phyloP scores from a whole-genome alignment of 805 yeast species.

The Kodamaea jinghongensis region DNA sequence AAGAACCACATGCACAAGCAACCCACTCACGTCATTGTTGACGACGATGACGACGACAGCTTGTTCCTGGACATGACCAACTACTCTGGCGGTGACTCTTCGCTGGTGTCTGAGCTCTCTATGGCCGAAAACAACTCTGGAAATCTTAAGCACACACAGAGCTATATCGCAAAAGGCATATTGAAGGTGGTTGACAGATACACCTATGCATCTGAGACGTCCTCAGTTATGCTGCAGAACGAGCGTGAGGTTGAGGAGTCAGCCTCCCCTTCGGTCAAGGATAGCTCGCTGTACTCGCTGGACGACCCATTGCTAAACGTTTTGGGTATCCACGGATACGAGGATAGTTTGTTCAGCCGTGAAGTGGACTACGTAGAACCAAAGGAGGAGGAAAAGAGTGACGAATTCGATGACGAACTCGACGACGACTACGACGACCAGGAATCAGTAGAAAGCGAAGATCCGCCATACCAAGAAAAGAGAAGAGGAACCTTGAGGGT shows the following conservation, averaged over 20 bases:
- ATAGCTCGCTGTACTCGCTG: constrained; percentile 5
- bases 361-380: constrained; percentile 1
- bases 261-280: not conserved
- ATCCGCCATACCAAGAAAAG: not conserved
- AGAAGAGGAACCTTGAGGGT: not conserved
- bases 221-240: constrained; percentile 1
- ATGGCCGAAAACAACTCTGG: constrained; percentile 1
- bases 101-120: constrained; percentile 3
- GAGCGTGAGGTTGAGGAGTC: not conserved
- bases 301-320: constrained; percentile 5
- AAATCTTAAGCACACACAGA: constrained; percentile 4
- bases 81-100: constrained; percentile 6
- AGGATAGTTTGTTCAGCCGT: constrained; percentile 7
- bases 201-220: not conserved
- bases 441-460: not conserved
- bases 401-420: constrained; percentile 1
- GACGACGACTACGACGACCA: constrained; percentile 2
- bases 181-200: constrained; percentile 11
- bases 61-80: constrained; percentile 14
- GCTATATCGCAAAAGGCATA: constrained; percentile 7
- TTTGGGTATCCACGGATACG: constrained; percentile 3
- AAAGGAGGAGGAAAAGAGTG: not conserved
- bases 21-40: constrained; percentile 1
- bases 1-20: constrained; percentile 2
- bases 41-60: constrained; percentile 15